Evolutionary conservation across 176 grass and related monocot genomes (phyloP).

Genomic region (Typha latifolia): DNA sequence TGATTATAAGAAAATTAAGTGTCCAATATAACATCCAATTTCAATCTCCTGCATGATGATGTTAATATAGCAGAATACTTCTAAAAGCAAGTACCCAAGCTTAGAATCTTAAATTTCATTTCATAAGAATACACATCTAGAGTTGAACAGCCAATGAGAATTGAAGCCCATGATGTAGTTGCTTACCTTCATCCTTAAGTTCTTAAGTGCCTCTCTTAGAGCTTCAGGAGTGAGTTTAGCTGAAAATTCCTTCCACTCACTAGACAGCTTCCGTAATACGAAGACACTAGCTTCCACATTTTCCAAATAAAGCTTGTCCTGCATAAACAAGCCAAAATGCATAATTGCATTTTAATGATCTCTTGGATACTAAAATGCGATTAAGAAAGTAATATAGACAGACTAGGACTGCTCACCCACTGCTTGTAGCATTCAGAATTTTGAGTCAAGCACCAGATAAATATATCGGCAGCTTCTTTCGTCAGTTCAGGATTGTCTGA

Average conservation of each 20-base stretch:
- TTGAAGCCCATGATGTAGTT: neutral
- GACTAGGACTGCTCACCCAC: conserved; percentile 49
- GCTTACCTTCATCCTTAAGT: conserved; percentile 66
- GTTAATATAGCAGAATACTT: no score
- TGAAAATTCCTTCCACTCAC: conserved; percentile 68
- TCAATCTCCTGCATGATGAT: neutral
- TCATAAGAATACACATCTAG: neutral
- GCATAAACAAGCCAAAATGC: conserved; percentile 9
- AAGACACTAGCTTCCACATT: conserved; percentile 65
- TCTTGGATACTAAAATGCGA: neutral
- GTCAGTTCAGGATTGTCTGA: conserved; percentile 76
- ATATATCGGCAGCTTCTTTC: conserved; percentile 56
- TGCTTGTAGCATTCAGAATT: conserved; percentile 76
- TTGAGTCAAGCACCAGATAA: conserved; percentile 83
- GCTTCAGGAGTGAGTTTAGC: conserved; percentile 53
- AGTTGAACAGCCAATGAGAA: neutral
- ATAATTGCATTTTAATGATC: no score
- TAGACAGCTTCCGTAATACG: conserved; percentile 48
- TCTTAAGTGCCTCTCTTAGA: conserved; percentile 58
- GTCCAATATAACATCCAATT: neutral
- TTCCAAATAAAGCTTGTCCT: conserved; percentile 60
- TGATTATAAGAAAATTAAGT: conserved; percentile 4
- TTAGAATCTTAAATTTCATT: neutral
- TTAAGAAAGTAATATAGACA: conserved; percentile 9
- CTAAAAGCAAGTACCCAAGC: no score